Base-by-base conservation (phyloP, 1,139 yeast genomes). In the Cylindricascospora bacillispora region DNA sequence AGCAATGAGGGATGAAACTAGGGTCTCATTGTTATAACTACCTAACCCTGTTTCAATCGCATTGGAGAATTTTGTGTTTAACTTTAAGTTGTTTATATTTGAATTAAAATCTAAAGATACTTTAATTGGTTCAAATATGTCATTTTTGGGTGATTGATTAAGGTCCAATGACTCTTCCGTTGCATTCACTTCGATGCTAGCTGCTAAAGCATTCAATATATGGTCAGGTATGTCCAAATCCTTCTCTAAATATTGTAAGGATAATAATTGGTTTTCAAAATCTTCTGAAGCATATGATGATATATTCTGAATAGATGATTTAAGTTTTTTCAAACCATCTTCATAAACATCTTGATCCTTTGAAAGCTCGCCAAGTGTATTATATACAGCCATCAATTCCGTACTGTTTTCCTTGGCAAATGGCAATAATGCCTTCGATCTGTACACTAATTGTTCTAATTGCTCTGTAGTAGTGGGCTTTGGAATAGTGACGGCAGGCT, bases 171-270 rank as follows among this genome's bases (percentile, higher is more conserved):
- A 26, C 1, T 22, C 9, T 4, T 18, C 27, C n/a, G n/a, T n/a
- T 2, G 23, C 24, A 7, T 26, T 2, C 34, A 21, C 18, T 37
- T 41, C 12, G 40, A 15, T 9, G 26, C n/a, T 10, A 5, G 15
- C 25, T 23, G n/a, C 28, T 26, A 34, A 28, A 12, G 52, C 47
- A 25, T 40, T 17, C 43, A 66, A 60, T 36, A 64, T 46, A 35
- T 57, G 36, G 35, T 62, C 60, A 6, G 95, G 93, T 28, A 92
- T 54, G 46, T 81, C 92, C 40, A 82, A 48, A 50, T 85, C 93
- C 40, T 71, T 77, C 2, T 93, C 69, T 31, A 89, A 59, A 20
- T 85, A 53, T 50, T 85, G 85, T 41, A 82, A 70, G 0, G 92
- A 82, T 17, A 73, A 61, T 16, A 89, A 56, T 54, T 86, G 97